Conservation (phyloP, 306 rosid genomes). For the Prinsepia uniflora region DNA sequence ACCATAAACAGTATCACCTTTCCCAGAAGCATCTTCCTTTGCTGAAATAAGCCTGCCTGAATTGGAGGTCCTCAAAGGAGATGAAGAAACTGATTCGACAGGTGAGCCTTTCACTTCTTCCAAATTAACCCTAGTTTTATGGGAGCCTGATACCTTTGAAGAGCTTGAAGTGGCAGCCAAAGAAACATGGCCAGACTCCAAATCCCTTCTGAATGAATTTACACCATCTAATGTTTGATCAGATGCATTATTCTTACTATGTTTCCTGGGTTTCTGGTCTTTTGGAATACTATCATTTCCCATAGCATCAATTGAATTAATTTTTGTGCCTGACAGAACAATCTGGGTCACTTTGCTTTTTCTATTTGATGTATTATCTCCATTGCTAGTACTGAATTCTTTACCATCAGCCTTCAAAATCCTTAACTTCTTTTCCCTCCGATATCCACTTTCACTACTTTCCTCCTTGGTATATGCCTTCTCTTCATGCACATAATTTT, state of each 20-base stretch:
- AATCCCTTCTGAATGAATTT: constrained; percentile 40
- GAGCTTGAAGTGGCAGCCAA: constrained; percentile 66
- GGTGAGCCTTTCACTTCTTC: constrained; percentile 61
- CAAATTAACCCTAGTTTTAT: constrained; percentile 41
- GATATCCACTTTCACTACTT: constrained; percentile 42
- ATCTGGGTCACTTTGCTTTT: constrained; percentile 33
- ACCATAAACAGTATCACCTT: constrained; percentile 32
- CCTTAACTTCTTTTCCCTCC: constrained; percentile 41
- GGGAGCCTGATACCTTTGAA: constrained; percentile 66
- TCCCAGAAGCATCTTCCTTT: constrained; percentile 33
- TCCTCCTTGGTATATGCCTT: constrained; percentile 34
- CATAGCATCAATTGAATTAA: constrained; percentile 21
- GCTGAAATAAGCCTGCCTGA: constrained; percentile 32
- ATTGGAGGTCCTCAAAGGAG: constrained; percentile 53
- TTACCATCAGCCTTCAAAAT: constrained; percentile 31
- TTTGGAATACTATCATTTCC: constrained; percentile 32
- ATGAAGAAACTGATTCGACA: constrained; percentile 73
- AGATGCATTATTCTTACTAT: constrained; percentile 31
- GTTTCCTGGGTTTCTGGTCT: constrained; percentile 35
- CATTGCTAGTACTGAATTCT: constrained; percentile 25
- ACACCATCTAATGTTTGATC: constrained; percentile 32
- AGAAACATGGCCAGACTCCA: constrained; percentile 40
- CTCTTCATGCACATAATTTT: constrained; percentile 31
- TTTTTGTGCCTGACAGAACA: constrained; percentile 29
- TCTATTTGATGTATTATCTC: constrained; percentile 39